phyloP scores from a whole-genome alignment of 805 yeast species.

The Candida piceae region DNA sequence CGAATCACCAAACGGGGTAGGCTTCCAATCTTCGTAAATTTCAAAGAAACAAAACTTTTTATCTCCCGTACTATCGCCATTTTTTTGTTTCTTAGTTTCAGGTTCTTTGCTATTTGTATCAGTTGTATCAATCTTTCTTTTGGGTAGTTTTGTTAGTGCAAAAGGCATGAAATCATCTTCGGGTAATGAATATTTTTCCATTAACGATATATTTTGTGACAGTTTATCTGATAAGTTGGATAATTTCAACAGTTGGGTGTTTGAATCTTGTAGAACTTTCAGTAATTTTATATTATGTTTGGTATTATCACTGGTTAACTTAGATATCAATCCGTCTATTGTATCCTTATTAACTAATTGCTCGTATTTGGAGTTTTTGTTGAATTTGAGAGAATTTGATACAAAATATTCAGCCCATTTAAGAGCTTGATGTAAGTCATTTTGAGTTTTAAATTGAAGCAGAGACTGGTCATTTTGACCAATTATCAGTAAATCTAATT shows the following conservation, averaged over 20 bases:
- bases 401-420: slow-evolving; percentile 25
- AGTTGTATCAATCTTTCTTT: too few species aligned
- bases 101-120: slow-evolving; percentile 1
- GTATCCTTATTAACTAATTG: slow-evolving; percentile 15
- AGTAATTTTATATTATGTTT: slow-evolving; percentile 5
- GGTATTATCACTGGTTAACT: slow-evolving; percentile 9
- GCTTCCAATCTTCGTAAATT: slow-evolving; percentile 38
- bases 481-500: not conserved
- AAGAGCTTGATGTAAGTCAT: slow-evolving; percentile 12
- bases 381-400: slow-evolving; percentile 12
- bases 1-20: slow-evolving; percentile 48
- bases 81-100: slow-evolving; percentile 2
- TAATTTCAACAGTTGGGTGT: slow-evolving; percentile 7
- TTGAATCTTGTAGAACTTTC: slow-evolving; percentile 3
- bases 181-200: slow-evolving; percentile 21
- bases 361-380: slow-evolving; percentile 17
- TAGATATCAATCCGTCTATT: slow-evolving; percentile 5
- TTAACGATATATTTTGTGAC: slow-evolving; percentile 11
- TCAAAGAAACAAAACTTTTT: slow-evolving; percentile 25
- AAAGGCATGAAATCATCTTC: too few species aligned
- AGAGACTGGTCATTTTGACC: not conserved
- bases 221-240: slow-evolving; percentile 10
- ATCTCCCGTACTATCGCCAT: not conserved
- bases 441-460: slow-evolving; percentile 2
- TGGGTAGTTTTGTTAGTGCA: too few species aligned